Evolutionary conservation across 108 stramenopile species (phyloP).

Genomic region (Ochromonas danica): DNA sequence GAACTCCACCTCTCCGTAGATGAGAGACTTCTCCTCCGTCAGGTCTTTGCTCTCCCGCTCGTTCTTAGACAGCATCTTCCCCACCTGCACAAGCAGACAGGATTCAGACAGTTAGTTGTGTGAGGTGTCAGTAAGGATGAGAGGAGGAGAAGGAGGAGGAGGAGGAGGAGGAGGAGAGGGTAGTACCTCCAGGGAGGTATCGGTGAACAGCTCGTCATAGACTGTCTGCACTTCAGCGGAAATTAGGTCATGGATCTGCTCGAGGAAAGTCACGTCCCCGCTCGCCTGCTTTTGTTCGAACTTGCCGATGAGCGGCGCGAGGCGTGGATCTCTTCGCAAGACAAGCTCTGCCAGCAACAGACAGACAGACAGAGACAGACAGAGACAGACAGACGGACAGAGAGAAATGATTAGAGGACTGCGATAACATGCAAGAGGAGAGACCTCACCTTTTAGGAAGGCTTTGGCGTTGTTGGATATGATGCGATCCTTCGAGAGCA

Average conservation of each 20-base stretch:
- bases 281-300: slow-evolving; percentile 26
- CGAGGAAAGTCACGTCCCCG: slow-evolving; percentile 37
- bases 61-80: slow-evolving; percentile 50
- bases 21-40: slow-evolving; percentile 51
- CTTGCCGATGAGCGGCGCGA: slow-evolving; percentile 33
- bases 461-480: slow-evolving; percentile 51
- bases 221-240: slow-evolving; percentile 39
- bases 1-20: slow-evolving; percentile 59
- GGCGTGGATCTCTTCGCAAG: slow-evolving; percentile 44
- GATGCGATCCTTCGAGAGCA: slow-evolving; percentile 48
- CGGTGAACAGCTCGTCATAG: slow-evolving; percentile 48
- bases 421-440: not conserved
- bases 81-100: no score
- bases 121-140: no score
- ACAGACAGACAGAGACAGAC: not conserved
- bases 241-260: slow-evolving; percentile 41
- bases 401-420: not conserved
- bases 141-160: no score
- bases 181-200: slow-evolving; percentile 47
- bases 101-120: no score
- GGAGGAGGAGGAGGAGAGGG: no score
- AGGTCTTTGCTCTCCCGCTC: slow-evolving; percentile 47
- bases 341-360: slow-evolving; percentile 43
- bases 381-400: not conserved
- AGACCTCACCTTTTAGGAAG: slow-evolving; percentile 26